Evolutionary conservation across 768 basidiomycete genomes (phyloP), one percentile per base, ranked within the genome.

Genomic region (Leccinellum albellum): DNA sequence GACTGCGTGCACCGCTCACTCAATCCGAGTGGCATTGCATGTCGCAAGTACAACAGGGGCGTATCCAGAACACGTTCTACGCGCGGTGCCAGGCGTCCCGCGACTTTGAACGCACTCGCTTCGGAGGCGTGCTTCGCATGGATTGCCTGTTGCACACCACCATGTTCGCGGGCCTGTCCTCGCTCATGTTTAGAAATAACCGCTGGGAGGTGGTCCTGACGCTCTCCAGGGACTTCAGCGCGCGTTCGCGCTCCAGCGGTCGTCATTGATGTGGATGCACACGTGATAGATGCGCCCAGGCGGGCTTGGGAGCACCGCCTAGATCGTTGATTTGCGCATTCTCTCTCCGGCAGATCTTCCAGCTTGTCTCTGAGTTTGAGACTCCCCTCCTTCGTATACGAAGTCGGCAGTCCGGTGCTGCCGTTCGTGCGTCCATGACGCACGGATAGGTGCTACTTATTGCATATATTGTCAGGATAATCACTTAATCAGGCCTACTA

Each of bases 81-180:
- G 60, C 67, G 21, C 80, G 84, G 14, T 83, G 81, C 73, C 68
- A 65, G 21, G 63, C 67, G 9, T 73, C 80, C 3, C 60, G 59
- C 6, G 59, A 79, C 54, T 76, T 76, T 26, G 61, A 64, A 17
- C 66, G 54, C 51, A 70, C 73, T 21, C 75, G 75, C 23, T 63
- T 66, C 13, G 66, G 68, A 5, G 83, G 83, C 6, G 70, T 83
- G 1, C 66, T 77, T 61, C 74, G 82, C 29, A 69, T 77, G 26
- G 84, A 86, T 55, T 81, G 74, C 61, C 58, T 86, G 26, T 72
- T 81, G 35, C 69, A 71, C 50, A 80, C 80, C 50, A 79, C 76
- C 14, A 54, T 73, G 50, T 85, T 85, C 55, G 81, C 75, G 7
- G 84, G 84, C n/a, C 66, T 85, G 51, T 75, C 80, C 9, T 63